Evolutionary conservation across 768 basidiomycete species (phyloP).

Genomic region (Trametes punicea): DNA sequence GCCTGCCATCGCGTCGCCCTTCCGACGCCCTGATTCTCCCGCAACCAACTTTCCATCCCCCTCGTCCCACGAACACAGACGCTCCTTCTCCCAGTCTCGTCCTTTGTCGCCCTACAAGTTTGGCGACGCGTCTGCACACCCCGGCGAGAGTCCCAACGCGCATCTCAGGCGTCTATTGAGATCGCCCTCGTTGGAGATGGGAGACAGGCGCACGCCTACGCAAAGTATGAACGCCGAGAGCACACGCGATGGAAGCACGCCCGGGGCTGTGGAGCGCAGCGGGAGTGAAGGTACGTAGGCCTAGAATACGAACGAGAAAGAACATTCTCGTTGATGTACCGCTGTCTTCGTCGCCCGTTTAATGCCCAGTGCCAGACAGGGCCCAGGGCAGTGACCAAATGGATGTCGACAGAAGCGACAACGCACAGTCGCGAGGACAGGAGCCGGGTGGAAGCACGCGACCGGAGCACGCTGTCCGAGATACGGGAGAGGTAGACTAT

Average conservation of each 20-base stretch:
- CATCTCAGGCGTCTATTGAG: conserved; percentile 31
- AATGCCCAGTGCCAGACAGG: conserved; percentile 17
- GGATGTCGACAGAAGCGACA: conserved; percentile 21
- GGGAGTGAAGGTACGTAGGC: conserved; percentile 17
- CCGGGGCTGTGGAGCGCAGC: conserved; percentile 8
- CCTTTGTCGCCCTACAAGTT: conserved; percentile 68
- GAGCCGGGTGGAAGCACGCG: conserved; percentile 15
- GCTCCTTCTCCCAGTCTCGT: conserved; percentile 43
- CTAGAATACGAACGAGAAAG: conserved; percentile 1
- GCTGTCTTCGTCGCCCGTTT: conserved; percentile 6
- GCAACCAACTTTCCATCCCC: conserved; percentile 17
- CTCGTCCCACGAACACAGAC: conserved; percentile 32
- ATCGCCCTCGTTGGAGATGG: conserved; percentile 26
- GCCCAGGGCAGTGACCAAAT: conserved; percentile 22
- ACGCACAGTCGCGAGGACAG: conserved; percentile 10
- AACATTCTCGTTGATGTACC: conserved; percentile 11
- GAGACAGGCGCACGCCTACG: conserved; percentile 16
- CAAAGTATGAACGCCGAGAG: conserved; percentile 10
- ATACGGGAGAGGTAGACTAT: conserved; percentile 58
- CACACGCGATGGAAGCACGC: conserved; percentile 6
- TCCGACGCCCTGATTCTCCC: conserved; percentile 23
- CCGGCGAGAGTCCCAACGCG: conserved; percentile 24
- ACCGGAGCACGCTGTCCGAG: conserved; percentile 29
- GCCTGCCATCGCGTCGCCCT: conserved; percentile 24
- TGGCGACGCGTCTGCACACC: conserved; percentile 53